These are phyloP conservation scores for Styphnolobium japonicum DNA, from an alignment of 306 rosid genomes.

Conservation along the genomic window DNA sequence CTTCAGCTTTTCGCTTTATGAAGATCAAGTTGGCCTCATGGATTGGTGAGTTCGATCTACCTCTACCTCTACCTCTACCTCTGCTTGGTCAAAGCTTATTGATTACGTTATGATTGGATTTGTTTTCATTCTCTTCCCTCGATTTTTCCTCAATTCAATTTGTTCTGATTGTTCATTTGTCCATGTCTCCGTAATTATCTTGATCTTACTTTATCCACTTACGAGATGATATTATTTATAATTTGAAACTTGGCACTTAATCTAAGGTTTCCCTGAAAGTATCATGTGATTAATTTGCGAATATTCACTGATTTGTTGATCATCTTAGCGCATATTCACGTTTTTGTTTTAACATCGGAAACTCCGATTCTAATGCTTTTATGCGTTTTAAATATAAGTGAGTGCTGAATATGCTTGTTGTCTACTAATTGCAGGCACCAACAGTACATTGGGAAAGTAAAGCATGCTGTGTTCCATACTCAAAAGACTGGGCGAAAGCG, in stretches of 20 bases:
- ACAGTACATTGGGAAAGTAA: constrained; percentile 88
- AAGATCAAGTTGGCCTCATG: constrained; percentile 97
- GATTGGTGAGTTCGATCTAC: constrained; percentile 70
- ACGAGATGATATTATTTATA: background rate
- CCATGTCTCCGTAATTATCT: background rate
- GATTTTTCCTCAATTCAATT: background rate
- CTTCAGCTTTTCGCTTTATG: constrained; percentile 56
- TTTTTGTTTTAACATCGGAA: background rate
- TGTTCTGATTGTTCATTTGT: background rate
- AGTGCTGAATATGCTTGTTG: background rate
- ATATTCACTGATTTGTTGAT: background rate
- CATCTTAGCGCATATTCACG: background rate
- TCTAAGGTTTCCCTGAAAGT: background rate
- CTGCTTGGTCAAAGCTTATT: constrained; percentile 4
- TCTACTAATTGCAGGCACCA: constrained; percentile 67
- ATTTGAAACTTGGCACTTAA: background rate
- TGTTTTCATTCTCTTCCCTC: background rate
- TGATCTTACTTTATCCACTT: background rate
- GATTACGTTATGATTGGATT: background rate
- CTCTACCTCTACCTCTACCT: too few relatives aligned
- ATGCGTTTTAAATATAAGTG: constrained; percentile 3
- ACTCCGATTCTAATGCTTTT: background rate
- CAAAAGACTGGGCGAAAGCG: constrained; percentile 89
- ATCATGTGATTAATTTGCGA: background rate
- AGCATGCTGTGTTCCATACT: constrained; percentile 87